phyloP scores from a whole-genome alignment of 2,329 filamentous ascomycete species.

The Blastomyces parvus region DNA sequence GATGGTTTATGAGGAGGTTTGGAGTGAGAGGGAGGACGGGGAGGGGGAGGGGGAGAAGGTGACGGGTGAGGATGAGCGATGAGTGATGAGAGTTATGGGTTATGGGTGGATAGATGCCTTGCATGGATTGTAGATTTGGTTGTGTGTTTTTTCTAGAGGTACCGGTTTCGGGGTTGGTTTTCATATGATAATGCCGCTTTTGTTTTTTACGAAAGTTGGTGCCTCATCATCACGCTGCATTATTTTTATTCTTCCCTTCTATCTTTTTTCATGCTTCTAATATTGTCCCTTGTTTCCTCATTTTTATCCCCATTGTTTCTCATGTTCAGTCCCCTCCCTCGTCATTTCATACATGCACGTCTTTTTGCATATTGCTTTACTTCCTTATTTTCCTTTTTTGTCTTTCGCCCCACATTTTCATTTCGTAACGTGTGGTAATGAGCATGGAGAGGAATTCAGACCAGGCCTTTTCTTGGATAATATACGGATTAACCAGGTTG shows the following conservation, averaged over 20 bases:
- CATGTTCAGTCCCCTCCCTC: neutral
- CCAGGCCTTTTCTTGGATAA: neutral
- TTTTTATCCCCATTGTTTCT: neutral
- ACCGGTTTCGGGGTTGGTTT: neutral
- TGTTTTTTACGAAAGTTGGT: neutral
- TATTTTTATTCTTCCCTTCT: neutral
- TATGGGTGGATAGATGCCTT: neutral
- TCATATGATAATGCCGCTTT: neutral
- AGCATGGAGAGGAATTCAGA: neutral
- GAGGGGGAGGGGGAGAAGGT: neutral
- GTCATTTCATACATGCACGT: neutral
- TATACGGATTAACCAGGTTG: too few relatives aligned
- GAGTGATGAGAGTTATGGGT: neutral
- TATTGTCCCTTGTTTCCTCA: too few relatives aligned
- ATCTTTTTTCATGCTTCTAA: neutral
- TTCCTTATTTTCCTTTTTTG: neutral
- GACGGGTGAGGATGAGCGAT: neutral
- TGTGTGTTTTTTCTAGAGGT: too few relatives aligned
- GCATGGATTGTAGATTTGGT: too few relatives aligned
- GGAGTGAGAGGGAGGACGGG: conserved; percentile 19
- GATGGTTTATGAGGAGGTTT: conserved; percentile 47
- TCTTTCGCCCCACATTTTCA: too few relatives aligned
- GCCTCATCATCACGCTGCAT: neutral
- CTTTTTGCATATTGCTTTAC: neutral
- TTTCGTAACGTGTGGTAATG: neutral